Conservation (phyloP, 495 filamentous ascomycete genomes). For the Neurospora africana region DNA sequence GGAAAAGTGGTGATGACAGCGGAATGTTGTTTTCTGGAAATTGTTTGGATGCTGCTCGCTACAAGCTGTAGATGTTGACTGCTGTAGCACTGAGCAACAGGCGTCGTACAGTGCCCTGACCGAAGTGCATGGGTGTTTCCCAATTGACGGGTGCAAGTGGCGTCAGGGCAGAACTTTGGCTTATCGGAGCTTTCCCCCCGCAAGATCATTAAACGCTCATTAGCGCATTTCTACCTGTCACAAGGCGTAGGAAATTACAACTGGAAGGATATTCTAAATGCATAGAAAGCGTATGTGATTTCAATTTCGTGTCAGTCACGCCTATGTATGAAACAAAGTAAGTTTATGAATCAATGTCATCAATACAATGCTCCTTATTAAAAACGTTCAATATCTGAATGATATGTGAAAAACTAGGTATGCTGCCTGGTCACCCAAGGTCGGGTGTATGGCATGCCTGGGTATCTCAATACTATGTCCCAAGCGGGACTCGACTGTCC, state of each 20-base stretch:
- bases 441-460: not conserved
- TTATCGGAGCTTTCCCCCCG: not conserved
- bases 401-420: not conserved
- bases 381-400: not conserved
- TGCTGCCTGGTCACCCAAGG: not conserved
- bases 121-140: not conserved
- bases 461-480: not conserved
- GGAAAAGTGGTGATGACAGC: not conserved
- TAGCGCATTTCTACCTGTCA: not conserved
- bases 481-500: not conserved
- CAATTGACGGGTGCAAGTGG: not conserved
- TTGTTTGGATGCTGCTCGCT: not conserved
- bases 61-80: not conserved
- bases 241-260: not conserved
- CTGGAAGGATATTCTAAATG: not conserved
- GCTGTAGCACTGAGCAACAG: not conserved
- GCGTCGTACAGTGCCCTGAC: not conserved
- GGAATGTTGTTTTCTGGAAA: not conserved
- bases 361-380: not conserved
- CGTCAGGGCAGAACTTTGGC: slow-evolving; percentile 11
- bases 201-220: not conserved
- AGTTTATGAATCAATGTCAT: not conserved
- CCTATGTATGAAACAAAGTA: not conserved
- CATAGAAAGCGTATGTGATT: not conserved
- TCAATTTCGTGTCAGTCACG: not conserved